Percentiles rank a stretch among this genome's conserved stretches.
Conservation (phyloP, 2,329 filamentous ascomycete species). For the Penicillium rolfsii region DNA sequence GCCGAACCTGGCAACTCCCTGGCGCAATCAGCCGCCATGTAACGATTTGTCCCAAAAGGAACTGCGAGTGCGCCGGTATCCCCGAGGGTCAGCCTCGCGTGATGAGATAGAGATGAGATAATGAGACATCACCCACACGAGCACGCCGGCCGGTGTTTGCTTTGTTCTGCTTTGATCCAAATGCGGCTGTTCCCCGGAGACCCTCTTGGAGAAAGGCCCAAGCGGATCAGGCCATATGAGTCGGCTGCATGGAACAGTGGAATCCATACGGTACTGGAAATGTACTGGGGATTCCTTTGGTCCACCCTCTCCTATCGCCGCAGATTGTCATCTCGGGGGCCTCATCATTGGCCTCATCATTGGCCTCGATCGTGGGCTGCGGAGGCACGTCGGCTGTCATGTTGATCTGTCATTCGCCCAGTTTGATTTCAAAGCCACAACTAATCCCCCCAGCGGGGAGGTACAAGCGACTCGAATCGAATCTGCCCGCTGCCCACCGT, state of each 20-base stretch:
- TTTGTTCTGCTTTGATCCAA: background rate
- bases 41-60: background rate
- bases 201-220: background rate
- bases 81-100: background rate
- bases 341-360: background rate
- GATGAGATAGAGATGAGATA: background rate
- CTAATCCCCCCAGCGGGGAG: background rate
- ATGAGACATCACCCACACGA: background rate
- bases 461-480: background rate
- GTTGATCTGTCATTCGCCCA: background rate
- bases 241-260: background rate
- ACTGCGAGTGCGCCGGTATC: background rate
- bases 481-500: background rate
- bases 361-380: constrained; percentile 5
- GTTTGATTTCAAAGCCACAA: background rate
- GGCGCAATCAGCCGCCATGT: constrained; percentile 3
- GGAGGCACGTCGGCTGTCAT: background rate
- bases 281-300: background rate
- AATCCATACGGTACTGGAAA: background rate
- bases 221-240: background rate
- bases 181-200: constrained; percentile 2
- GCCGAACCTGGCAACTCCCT: background rate
- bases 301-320: background rate
- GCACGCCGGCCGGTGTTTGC: background rate
- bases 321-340: background rate